phyloP scores from a whole-genome alignment of 2,329 filamentous ascomycete genomes.

The Fusarium nelsonii region DNA sequence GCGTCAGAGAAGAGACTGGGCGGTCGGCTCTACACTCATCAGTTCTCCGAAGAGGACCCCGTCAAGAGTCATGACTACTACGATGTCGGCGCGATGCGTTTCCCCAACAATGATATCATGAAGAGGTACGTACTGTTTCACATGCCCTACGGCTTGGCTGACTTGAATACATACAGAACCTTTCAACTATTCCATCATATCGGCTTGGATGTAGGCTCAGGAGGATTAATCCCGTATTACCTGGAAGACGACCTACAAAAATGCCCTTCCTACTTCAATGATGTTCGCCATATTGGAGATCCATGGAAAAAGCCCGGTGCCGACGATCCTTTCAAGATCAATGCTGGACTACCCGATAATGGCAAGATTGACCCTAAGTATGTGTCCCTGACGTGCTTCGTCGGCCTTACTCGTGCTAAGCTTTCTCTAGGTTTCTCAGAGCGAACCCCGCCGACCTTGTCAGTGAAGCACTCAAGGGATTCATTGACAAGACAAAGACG shows the following conservation, averaged over 20 bases:
- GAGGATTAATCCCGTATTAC: conserved; percentile 30
- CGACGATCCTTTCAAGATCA: conserved; percentile 21
- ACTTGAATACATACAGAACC: too few relatives aligned
- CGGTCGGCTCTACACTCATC: conserved; percentile 29
- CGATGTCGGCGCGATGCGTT: conserved; percentile 30
- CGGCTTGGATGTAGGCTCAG: not conserved
- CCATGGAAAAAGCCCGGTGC: too few relatives aligned
- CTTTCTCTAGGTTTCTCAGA: too few relatives aligned
- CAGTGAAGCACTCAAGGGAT: too few relatives aligned
- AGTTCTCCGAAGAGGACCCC: conserved; percentile 16
- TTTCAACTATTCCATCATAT: conserved; percentile 17
- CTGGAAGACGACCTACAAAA: not conserved
- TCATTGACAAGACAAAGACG: too few relatives aligned
- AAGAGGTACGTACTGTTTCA: conserved; percentile 18
- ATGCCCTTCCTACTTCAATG: conserved; percentile 28
- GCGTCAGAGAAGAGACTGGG: conserved; percentile 6
- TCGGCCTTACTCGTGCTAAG: too few relatives aligned
- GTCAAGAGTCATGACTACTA: conserved; percentile 38
- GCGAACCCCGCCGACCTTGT: too few relatives aligned
- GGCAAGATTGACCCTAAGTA: too few relatives aligned
- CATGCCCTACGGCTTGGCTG: too few relatives aligned
- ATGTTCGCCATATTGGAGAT: too few relatives aligned
- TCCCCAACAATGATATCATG: conserved; percentile 27
- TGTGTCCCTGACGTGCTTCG: too few relatives aligned
- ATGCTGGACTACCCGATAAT: conserved; percentile 9